Evolutionary conservation across 805 yeast genomes (phyloP).

Genomic region (Barnettozyma sucrosica): DNA sequence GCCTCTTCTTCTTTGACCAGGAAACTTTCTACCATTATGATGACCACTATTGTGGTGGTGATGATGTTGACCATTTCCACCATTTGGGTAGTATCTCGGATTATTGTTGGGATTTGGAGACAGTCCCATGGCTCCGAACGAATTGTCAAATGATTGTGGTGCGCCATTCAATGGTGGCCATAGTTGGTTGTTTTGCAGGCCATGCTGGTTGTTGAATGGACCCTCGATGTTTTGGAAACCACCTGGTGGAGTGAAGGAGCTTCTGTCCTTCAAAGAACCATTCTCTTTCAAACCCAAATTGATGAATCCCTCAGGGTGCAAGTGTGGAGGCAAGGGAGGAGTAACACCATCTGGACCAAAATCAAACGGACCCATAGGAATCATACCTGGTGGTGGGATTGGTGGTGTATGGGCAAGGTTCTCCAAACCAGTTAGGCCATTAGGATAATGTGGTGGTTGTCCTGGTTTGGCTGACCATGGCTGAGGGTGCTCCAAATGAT

Average conservation of each 20-base stretch:
- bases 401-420: constrained; percentile 20
- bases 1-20: constrained; percentile 23
- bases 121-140: constrained; percentile 8
- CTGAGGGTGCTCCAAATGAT: constrained; percentile 16
- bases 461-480: constrained; percentile 24
- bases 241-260: constrained; percentile 10
- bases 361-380: constrained; percentile 24
- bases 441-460: constrained; percentile 15
- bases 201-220: constrained; percentile 10
- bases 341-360: constrained; percentile 23
- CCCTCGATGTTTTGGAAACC: constrained; percentile 3
- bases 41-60: constrained; percentile 11
- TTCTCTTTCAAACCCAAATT: constrained; percentile 15
- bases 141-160: constrained; percentile 16
- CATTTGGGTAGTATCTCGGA: constrained; percentile 15
- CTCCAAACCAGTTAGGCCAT: constrained; percentile 13
- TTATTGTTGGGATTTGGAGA: constrained; percentile 11
- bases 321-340: constrained; percentile 16
- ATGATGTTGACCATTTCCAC: constrained; percentile 11
- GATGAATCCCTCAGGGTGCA: constrained; percentile 11
- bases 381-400: constrained; percentile 23
- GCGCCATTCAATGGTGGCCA: constrained; percentile 23
- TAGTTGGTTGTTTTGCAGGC: constrained; percentile 18
- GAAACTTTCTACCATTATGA: constrained; percentile 17
- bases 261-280: constrained; percentile 8